Conservation (phyloP, 345 rosid genomes). For the Linum lewisii region DNA sequence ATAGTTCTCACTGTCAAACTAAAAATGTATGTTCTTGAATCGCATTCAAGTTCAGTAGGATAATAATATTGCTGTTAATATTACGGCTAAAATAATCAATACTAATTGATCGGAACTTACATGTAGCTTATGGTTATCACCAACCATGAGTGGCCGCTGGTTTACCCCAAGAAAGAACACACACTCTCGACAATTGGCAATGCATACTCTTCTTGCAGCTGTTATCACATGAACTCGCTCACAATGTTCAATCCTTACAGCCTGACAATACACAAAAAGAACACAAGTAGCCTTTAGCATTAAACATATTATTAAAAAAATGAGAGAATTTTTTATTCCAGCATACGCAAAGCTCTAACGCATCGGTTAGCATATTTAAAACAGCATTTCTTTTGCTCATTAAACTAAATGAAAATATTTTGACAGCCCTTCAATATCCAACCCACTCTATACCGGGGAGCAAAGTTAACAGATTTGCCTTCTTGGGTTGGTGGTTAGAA, state of each 20-base stretch:
- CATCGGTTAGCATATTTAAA: too few species aligned
- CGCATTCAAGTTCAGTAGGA: background rate
- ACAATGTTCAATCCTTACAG: conserved; percentile 89
- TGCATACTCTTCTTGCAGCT: conserved; percentile 80
- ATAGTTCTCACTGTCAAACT: background rate
- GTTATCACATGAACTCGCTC: conserved; percentile 96
- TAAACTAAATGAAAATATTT: too few species aligned
- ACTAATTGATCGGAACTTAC: conserved; percentile 26
- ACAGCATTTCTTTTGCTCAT: too few species aligned
- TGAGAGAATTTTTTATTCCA: too few species aligned
- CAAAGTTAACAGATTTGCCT: too few species aligned
- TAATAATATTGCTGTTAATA: background rate
- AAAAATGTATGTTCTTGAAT: background rate
- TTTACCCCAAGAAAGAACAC: conserved; percentile 96
- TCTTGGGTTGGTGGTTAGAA: background rate
- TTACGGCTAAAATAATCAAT: background rate
- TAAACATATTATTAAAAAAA: too few species aligned
- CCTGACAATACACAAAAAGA: conserved; percentile 31
- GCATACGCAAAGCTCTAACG: too few species aligned
- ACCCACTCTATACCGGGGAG: too few species aligned
- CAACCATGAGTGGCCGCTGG: conserved; percentile 93
- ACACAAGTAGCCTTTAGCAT: background rate
- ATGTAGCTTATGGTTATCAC: conserved; percentile 97
- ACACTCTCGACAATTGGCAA: conserved; percentile 96
- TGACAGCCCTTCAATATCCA: too few species aligned